These are phyloP conservation scores for Coccomyxa subellipsoidea DNA, from an alignment of 163 green algal genomes.

Conservation along the genomic window DNA sequence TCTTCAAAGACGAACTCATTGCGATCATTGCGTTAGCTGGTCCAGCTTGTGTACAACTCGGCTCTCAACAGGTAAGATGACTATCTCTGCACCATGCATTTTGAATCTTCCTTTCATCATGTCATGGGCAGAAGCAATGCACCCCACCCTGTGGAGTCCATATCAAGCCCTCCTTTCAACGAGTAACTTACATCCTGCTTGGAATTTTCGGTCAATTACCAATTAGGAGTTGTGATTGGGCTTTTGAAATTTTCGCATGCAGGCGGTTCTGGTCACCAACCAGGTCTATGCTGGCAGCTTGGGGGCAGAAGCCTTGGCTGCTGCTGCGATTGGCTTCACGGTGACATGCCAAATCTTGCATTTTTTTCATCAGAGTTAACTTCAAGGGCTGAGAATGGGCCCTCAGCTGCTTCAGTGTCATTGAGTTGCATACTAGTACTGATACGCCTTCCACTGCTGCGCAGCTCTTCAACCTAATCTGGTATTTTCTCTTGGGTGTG, in stretches of 20 bases:
- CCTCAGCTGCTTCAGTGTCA: not conserved
- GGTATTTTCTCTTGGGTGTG: conserved; percentile 43
- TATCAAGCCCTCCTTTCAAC: no score
- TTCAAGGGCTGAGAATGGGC: not conserved
- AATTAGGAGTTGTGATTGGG: no score
- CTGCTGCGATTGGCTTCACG: conserved; percentile 57
- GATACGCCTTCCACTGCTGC: no score
- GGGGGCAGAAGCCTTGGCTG: conserved; percentile 45
- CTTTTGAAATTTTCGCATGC: no score
- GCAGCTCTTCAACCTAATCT: conserved; percentile 38
- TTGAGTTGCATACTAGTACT: not conserved
- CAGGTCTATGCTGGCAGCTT: conserved; percentile 57
- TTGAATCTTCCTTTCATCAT: not conserved
- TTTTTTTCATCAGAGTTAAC: not conserved
- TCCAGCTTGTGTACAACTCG: conserved; percentile 3
- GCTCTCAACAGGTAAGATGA: not conserved
- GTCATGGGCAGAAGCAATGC: conserved; percentile 14
- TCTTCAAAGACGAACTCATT: not conserved
- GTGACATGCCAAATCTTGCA: conserved; percentile 27
- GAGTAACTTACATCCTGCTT: no score
- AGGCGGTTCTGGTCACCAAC: conserved; percentile 49
- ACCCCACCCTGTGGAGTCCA: no score
- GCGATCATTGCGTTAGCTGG: not conserved
- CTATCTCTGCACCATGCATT: not conserved
- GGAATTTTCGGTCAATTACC: no score